Evolutionary conservation across 441 rosid genomes (phyloP).

Genomic region (Theobroma grandiflorum): DNA sequence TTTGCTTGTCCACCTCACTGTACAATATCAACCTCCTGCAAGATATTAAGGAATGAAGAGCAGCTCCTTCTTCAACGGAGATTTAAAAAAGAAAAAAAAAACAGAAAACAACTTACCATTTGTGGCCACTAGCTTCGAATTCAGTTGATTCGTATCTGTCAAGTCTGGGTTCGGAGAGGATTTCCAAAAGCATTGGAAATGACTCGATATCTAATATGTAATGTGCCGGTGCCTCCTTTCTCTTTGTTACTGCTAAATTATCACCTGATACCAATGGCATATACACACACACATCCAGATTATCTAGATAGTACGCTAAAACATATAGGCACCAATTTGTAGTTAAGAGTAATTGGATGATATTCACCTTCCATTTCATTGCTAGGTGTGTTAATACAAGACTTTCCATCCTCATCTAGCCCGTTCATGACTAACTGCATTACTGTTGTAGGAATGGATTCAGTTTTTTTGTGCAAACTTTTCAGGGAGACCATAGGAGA

Average conservation of each 20-base stretch:
- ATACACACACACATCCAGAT: too few relatives aligned
- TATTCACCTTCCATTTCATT: too few relatives aligned
- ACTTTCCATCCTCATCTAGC: too few relatives aligned
- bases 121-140: neutral
- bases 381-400: too few relatives aligned
- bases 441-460: too few relatives aligned
- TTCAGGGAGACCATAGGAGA: too few relatives aligned
- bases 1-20: neutral
- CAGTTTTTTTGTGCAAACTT: too few relatives aligned
- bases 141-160: neutral
- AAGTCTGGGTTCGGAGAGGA: neutral
- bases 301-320: too few relatives aligned
- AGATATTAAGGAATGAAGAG: neutral
- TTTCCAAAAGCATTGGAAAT: neutral
- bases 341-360: too few relatives aligned
- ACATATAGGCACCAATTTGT: too few relatives aligned
- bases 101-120: constrained; percentile 13
- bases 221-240: neutral
- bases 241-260: neutral
- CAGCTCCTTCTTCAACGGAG: neutral
- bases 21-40: constrained; percentile 16
- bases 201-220: constrained; percentile 5
- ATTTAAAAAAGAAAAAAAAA: neutral
- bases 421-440: too few relatives aligned
- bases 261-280: neutral